Evolutionary conservation across 768 basidiomycete genomes (phyloP).

Genomic region (Favolaschia claudopus): DNA sequence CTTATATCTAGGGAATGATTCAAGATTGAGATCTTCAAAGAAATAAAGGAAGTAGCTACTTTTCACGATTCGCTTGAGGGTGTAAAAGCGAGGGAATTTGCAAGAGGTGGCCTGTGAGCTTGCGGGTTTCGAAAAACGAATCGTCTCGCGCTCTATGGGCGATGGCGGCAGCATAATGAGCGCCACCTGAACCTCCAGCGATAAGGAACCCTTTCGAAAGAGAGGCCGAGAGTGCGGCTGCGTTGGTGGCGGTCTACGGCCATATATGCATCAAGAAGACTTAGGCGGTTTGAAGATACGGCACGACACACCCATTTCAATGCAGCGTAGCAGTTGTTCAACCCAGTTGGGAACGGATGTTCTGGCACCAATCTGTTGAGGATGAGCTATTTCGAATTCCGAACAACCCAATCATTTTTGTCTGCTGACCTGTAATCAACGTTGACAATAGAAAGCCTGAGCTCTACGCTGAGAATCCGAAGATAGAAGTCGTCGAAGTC

Average conservation of each 20-base stretch:
- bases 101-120: conserved; percentile 34
- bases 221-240: conserved; percentile 13
- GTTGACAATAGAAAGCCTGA: conserved; percentile 28
- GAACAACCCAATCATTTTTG: background rate
- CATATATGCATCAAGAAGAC: too few relatives aligned
- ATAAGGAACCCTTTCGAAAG: conserved; percentile 33
- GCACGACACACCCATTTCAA: conserved; percentile 32
- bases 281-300: conserved; percentile 17
- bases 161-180: conserved; percentile 27
- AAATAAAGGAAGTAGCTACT: conserved; percentile 23
- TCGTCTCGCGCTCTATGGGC: conserved; percentile 32
- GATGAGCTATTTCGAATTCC: background rate
- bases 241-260: background rate
- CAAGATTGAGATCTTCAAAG: background rate
- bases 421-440: conserved; percentile 16
- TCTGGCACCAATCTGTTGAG: conserved; percentile 32
- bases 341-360: conserved; percentile 28
- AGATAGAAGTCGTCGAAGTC: conserved; percentile 29
- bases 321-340: conserved; percentile 31
- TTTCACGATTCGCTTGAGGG: conserved; percentile 27
- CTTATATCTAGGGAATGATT: conserved; percentile 22
- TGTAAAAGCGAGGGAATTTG: conserved; percentile 28
- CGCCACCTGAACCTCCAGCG: conserved; percentile 33
- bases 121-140: conserved; percentile 21
- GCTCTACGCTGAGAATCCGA: conserved; percentile 19